Evolutionary conservation across 2,329 filamentous ascomycete genomes (phyloP).

Genomic region (Blastomyces gilchristii): DNA sequence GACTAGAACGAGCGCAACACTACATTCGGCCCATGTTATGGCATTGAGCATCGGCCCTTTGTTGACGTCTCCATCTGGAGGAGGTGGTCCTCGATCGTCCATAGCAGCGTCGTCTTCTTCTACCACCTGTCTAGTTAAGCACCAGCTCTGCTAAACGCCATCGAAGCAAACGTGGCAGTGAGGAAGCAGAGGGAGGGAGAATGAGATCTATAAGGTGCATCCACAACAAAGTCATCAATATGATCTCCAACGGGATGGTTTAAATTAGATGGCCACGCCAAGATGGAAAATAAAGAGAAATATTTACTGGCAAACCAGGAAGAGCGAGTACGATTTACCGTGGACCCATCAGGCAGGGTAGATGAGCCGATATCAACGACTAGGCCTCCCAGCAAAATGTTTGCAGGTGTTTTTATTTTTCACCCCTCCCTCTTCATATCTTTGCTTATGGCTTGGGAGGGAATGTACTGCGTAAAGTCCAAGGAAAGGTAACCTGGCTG

Average conservation of each 20-base stretch:
- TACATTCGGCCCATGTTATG: constrained; percentile 11
- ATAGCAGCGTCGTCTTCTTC: neutral
- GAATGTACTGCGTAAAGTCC: neutral
- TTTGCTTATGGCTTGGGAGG: neutral
- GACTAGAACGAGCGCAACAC: constrained; percentile 11
- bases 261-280: neutral
- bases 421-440: neutral
- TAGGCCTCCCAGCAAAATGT: too few species aligned
- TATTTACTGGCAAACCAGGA: neutral
- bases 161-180: neutral
- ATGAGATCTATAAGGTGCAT: neutral
- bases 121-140: neutral
- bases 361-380: neutral
- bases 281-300: neutral
- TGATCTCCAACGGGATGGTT: neutral
- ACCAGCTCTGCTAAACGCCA: neutral
- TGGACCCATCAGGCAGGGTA: neutral
- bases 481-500: neutral
- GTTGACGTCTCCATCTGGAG: constrained; percentile 13
- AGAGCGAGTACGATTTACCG: neutral
- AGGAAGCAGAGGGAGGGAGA: neutral
- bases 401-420: neutral
- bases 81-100: constrained; percentile 1
- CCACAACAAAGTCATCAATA: neutral
- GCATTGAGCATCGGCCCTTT: constrained; percentile 10